phyloP scores from a whole-genome alignment of 2,329 filamentous ascomycete species.

The Colletotrichum lini region DNA sequence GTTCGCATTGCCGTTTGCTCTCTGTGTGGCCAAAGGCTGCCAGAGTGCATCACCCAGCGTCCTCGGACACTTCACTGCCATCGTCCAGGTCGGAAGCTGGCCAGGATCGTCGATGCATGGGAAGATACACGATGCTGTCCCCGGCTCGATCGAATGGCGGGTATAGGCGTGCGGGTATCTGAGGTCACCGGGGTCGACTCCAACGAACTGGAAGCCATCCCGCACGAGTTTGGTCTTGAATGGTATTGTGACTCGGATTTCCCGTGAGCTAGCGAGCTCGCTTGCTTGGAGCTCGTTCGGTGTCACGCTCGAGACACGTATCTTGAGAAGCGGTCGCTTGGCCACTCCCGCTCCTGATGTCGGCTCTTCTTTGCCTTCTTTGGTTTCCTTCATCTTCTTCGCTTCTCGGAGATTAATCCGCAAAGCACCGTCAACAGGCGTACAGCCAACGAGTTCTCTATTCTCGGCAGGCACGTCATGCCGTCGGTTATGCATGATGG shows the following conservation, averaged over 20 bases:
- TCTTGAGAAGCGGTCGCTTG: constrained; percentile 57
- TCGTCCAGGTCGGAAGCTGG: constrained; percentile 87
- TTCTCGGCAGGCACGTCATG: constrained; percentile 69
- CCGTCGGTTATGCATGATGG: constrained; percentile 64
- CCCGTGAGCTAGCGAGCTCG: constrained; percentile 67
- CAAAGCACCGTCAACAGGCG: constrained; percentile 69
- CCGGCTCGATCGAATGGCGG: constrained; percentile 82
- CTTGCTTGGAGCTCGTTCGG: constrained; percentile 46
- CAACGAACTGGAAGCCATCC: constrained; percentile 93
- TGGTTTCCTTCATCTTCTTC: constrained; percentile 36
- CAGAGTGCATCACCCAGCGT: constrained; percentile 85
- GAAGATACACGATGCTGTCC: constrained; percentile 88
- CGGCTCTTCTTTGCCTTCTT: constrained; percentile 17
- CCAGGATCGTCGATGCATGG: constrained; percentile 92
- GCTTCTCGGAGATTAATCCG: constrained; percentile 58
- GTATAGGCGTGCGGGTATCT: constrained; percentile 95
- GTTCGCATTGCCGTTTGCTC: constrained; percentile 50
- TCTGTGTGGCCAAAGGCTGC: constrained; percentile 59
- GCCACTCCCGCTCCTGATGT: constrained; percentile 25
- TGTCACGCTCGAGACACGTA: constrained; percentile 59
- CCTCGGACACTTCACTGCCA: constrained; percentile 87
- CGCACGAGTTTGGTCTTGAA: constrained; percentile 82
- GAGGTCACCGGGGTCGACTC: constrained; percentile 82
- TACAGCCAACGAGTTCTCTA: constrained; percentile 69
- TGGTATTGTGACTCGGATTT: constrained; percentile 74